Evolutionary conservation across 148 eudicot species (phyloP).

Genomic region (Persicaria maculosa): DNA sequence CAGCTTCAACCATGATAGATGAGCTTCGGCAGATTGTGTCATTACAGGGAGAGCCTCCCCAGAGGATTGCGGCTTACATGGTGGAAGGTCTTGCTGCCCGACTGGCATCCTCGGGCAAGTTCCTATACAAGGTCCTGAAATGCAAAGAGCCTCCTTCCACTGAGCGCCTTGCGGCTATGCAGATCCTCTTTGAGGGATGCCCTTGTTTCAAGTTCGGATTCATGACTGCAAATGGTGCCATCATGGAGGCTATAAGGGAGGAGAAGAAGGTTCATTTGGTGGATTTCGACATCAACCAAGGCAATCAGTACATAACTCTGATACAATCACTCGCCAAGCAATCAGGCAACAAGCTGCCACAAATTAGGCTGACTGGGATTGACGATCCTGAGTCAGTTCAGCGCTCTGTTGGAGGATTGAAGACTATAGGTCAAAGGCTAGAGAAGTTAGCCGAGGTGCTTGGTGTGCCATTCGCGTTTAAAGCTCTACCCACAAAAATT

Average conservation of each 20-base stretch:
- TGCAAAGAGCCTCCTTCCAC: constrained; percentile 84
- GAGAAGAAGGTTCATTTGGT: constrained; percentile 58
- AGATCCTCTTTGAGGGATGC: constrained; percentile 83
- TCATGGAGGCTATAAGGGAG: constrained; percentile 49
- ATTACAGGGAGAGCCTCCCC: constrained; percentile 79
- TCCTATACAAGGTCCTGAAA: constrained; percentile 74
- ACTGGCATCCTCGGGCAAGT: constrained; percentile 66
- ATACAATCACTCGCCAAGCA: constrained; percentile 53
- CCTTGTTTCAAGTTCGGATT: constrained; percentile 90
- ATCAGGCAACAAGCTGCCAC: constrained; percentile 28
- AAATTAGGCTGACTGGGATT: constrained; percentile 61
- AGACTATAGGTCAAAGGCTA: constrained; percentile 55
- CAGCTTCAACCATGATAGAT: constrained; percentile 54
- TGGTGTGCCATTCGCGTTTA: constrained; percentile 54
- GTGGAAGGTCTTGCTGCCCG: constrained; percentile 92
- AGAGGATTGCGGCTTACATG: constrained; percentile 90
- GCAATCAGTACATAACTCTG: constrained; percentile 71
- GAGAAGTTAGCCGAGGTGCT: constrained; percentile 40
- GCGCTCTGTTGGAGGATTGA: constrained; percentile 62
- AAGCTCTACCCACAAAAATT: constrained; percentile 47
- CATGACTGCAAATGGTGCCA: constrained; percentile 83
- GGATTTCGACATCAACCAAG: constrained; percentile 87
- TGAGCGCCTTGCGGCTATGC: constrained; percentile 84
- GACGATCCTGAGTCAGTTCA: constrained; percentile 89
- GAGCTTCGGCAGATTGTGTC: constrained; percentile 71